Evolutionary conservation across 805 yeast genomes (phyloP), one percentile per base, ranked within the genome.

Genomic region (Scheffersomyces lignosus): DNA sequence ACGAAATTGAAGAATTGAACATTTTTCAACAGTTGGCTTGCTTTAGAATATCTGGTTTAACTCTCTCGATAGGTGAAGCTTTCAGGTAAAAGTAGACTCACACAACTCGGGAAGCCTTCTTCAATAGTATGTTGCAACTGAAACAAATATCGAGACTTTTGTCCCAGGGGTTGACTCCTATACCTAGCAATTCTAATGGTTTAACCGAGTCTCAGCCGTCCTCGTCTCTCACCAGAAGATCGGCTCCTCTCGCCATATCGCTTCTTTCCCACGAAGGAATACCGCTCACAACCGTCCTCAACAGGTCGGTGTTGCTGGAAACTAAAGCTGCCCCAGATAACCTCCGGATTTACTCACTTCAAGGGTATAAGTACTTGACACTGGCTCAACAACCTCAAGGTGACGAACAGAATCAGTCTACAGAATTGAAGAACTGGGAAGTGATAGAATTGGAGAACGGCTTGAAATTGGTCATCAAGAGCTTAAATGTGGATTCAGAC

Each of bases 81-180:
- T n/a, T n/a, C n/a, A n/a, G n/a, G n/a, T n/a, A n/a, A n/a, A n/a
- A n/a, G n/a, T n/a, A n/a, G n/a, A n/a, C n/a, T n/a, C n/a, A n/a
- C n/a, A n/a, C n/a, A n/a, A n/a, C n/a, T n/a, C n/a, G n/a, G n/a
- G n/a, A n/a, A n/a, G n/a, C n/a, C n/a, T n/a, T n/a, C n/a, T n/a
- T n/a, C n/a, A n/a, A n/a, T n/a, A n/a, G n/a, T n/a, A 69, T 70
- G 75, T 58, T 70, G 27, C 71, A 68, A 42, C 66, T 56, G 48
- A 63, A 57, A 35, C 64, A 64, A 36, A 65, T 70, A 28, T 48
- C 69, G 24, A 48, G 55, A 30, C 52, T 68, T 15, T 47, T 70
- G 36, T 45, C 60, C 15, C 69, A 66, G 42, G 69, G 56, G 5
- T 49, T 64, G 24, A 31, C 37, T 18, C 56, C 62, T 7, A 39